Evolutionary conservation across 306 rosid genomes (phyloP), one percentile per base, ranked within the genome.

Genomic region (Albizia julibrissin): DNA sequence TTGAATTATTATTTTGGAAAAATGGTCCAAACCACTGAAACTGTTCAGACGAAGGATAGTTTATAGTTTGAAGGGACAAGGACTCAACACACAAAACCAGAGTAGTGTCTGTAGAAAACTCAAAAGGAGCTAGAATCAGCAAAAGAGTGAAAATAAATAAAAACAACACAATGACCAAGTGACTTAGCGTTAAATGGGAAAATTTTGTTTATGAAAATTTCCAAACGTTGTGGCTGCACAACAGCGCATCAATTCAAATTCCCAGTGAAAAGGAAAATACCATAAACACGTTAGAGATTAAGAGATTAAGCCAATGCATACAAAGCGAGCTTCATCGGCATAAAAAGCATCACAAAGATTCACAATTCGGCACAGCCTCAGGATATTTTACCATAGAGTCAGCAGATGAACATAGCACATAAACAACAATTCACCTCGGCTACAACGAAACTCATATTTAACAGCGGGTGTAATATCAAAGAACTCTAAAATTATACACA

Each of bases 111-210:
- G 2, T 33, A 39, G 66, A 79, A 22, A 29, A 27, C 68, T 70
- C 26, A 39, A n/a, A 62, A 74, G 71, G 84, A 87, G 81, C 79
- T 75, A 79, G 33, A 78, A 81, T 44, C 37, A 70, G 56, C 71
- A 75, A 75, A 83, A 52, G 83, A 87, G 72, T 56, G 79, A 87
- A 76, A 82, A 66, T 44, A 43, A 72, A 64, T 22, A 65, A 71
- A 40, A 62, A 27, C 40, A 74, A 79, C 22, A n/a, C 74, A 80
- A 50, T 1, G 31, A 26, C 37, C 18, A 1, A 79, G 34, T 62
- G 69, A 69, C 50, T 54, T 34, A 56, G 8, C 67, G 37, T 12
- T 78, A 29, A 31, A 78, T 15, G 15, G 62, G 54, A 15, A 64
- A 40, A 11, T 0, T 83, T 52, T 64, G 69, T 29, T 27, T 24